Evolutionary conservation across 495 filamentous ascomycete species (phyloP).

Genomic region (Cercophora sp.): DNA sequence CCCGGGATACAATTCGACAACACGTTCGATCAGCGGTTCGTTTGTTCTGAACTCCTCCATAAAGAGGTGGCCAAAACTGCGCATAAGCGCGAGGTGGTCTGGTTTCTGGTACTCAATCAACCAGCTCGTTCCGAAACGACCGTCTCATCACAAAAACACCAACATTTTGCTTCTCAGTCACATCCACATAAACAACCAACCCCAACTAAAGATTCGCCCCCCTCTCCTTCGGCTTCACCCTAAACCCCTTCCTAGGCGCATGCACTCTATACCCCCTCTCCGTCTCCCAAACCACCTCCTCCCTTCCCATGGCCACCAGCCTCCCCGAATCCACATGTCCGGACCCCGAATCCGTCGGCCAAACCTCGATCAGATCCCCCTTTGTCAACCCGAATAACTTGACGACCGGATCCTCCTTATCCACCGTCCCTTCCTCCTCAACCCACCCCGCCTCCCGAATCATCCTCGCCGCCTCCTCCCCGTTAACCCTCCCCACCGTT

Average conservation of each 20-base stretch:
- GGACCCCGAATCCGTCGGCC: slow-evolving; percentile 54
- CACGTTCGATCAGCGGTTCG: too few relatives aligned
- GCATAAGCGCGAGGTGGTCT: too few relatives aligned
- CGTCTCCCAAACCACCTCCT: slow-evolving; percentile 51
- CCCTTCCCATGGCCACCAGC: slow-evolving; percentile 42
- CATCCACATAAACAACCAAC: background rate
- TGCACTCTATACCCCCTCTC: slow-evolving; percentile 47
- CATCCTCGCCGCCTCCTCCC: slow-evolving; percentile 43
- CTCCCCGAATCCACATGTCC: slow-evolving; percentile 49
- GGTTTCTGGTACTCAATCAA: too few relatives aligned
- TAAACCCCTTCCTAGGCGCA: slow-evolving; percentile 54
- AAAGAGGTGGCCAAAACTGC: too few relatives aligned
- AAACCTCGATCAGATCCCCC: slow-evolving; percentile 48
- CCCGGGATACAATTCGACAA: background rate
- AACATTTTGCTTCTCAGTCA: background rate
- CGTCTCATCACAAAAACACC: background rate
- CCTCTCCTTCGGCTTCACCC: slow-evolving; percentile 30
- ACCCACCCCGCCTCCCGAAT: slow-evolving; percentile 32
- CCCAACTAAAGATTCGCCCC: background rate
- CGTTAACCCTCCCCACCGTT: slow-evolving; percentile 36
- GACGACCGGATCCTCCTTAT: slow-evolving; percentile 36
- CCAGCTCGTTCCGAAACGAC: too few relatives aligned
- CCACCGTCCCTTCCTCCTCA: slow-evolving; percentile 34
- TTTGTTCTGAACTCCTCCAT: too few relatives aligned
- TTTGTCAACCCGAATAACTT: slow-evolving; percentile 35